Percentiles rank a stretch among this genome's conserved stretches.
Evolutionary conservation across 495 filamentous ascomycete genomes (phyloP).

Genomic region (Lasiosphaeria hispida): DNA sequence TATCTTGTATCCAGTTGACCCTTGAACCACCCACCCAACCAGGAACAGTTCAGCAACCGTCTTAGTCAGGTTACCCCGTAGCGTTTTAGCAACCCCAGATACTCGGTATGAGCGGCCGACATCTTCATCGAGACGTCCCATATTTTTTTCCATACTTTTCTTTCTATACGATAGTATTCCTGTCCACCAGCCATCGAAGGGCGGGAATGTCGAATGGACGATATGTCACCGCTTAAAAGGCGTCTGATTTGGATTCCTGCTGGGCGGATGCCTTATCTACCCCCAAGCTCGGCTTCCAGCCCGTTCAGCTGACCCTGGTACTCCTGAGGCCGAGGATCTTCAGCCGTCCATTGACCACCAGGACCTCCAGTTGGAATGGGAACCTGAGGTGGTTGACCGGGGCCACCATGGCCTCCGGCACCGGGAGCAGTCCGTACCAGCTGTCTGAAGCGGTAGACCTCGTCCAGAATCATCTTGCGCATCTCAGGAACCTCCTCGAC

Average conservation of each 20-base stretch:
- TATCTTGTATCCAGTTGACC: no score
- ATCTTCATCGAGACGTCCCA: no score
- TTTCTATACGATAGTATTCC: no score
- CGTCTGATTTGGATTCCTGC: neutral
- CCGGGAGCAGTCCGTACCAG: constrained; percentile 66
- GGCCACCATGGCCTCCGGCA: constrained; percentile 22
- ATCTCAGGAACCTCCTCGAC: constrained; percentile 90
- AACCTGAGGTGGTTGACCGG: constrained; percentile 44
- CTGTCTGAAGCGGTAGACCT: constrained; percentile 79
- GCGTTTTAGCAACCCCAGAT: no score
- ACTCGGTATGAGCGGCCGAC: no score
- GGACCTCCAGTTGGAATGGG: constrained; percentile 71
- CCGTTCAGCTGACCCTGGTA: constrained; percentile 53
- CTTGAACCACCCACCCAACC: no score
- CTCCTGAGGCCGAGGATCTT: constrained; percentile 88
- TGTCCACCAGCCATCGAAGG: no score
- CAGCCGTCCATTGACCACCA: constrained; percentile 63
- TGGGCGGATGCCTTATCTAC: constrained; percentile 30
- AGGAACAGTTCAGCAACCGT: no score
- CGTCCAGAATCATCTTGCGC: constrained; percentile 95
- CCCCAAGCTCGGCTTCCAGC: constrained; percentile 82
- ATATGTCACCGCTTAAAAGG: neutral
- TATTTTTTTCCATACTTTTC: no score
- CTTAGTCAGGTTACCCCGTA: no score
- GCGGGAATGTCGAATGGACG: no score